Conservation (phyloP, 1,284 basidiomycete genomes). For the Phlebopus sp. region DNA sequence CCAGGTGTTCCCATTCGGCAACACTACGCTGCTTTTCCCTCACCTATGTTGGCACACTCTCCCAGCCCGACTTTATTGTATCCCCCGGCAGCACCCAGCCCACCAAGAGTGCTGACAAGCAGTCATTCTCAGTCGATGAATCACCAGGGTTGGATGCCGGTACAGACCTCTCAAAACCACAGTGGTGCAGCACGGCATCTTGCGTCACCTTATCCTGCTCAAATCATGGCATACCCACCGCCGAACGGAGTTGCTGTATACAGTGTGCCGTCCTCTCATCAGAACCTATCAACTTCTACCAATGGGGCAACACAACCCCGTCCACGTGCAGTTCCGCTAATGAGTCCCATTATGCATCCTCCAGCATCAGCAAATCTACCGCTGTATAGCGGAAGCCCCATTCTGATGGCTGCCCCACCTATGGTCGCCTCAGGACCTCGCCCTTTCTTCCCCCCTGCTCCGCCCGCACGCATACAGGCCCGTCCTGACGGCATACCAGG, state of each 20-base stretch:
- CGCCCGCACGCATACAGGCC: constrained; percentile 26
- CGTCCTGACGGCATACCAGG: constrained; percentile 27
- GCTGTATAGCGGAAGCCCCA: constrained; percentile 67
- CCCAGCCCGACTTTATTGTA: constrained; percentile 64
- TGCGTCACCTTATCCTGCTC: constrained; percentile 60
- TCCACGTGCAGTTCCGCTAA: constrained; percentile 46
- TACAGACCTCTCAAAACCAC: constrained; percentile 46
- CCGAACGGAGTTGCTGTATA: constrained; percentile 51
- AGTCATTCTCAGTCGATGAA: constrained; percentile 57
- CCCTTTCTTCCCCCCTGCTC: constrained; percentile 27
- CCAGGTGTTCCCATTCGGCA: constrained; percentile 48
- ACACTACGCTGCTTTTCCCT: constrained; percentile 54
- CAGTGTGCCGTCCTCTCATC: constrained; percentile 45
- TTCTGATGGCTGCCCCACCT: constrained; percentile 56
- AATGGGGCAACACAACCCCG: constrained; percentile 47
- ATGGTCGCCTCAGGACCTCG: constrained; percentile 34
- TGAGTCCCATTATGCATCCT: constrained; percentile 68
- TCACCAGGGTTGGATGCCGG: constrained; percentile 65
- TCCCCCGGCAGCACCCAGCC: constrained; percentile 56
- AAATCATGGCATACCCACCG: constrained; percentile 61
- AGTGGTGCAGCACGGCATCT: constrained; percentile 54
- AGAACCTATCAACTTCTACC: constrained; percentile 36
- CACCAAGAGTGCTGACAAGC: constrained; percentile 60
- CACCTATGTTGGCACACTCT: constrained; percentile 68
- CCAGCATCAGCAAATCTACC: constrained; percentile 39